Evolutionary conservation across 2,329 filamentous ascomycete genomes (phyloP).

Genomic region (Ceratocystis eucalypticola): DNA sequence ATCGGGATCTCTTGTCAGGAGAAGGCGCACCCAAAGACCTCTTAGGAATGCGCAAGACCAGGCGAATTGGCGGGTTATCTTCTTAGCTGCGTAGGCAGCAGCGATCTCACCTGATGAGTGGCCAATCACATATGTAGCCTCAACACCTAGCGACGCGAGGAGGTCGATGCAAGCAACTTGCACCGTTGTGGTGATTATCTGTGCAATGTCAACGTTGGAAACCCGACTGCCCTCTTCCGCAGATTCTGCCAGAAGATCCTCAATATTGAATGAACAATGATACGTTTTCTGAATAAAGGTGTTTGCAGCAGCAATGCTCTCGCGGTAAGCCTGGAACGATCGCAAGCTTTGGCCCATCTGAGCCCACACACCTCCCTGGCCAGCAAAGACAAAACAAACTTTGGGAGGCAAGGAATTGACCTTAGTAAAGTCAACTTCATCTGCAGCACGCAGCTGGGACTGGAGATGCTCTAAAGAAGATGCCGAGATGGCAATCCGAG

Average conservation of each 20-base stretch:
- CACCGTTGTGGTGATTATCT: constrained; percentile 32
- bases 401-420: constrained; percentile 22
- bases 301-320: constrained; percentile 28
- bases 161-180: constrained; percentile 33
- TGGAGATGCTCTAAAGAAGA: constrained; percentile 26
- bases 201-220: constrained; percentile 26
- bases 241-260: constrained; percentile 1
- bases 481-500: constrained; percentile 8
- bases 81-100: constrained; percentile 31
- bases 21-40: constrained; percentile 27
- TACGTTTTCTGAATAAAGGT: constrained; percentile 23
- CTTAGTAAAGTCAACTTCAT: constrained; percentile 25
- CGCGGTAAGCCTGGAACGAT: constrained; percentile 31
- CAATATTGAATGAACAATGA: constrained; percentile 5
- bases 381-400: constrained; percentile 32
- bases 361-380: constrained; percentile 33
- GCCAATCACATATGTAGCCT: constrained; percentile 29
- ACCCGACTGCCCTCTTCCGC: neutral
- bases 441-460: constrained; percentile 20
- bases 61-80: constrained; percentile 28
- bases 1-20: constrained; percentile 23
- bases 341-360: constrained; percentile 32
- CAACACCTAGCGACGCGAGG: constrained; percentile 26
- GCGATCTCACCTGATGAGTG: constrained; percentile 38
- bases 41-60: constrained; percentile 33